These are phyloP conservation scores for Globisporangium parvum DNA, from an alignment of 352 stramenopile species.

Conservation along the genomic window DNA sequence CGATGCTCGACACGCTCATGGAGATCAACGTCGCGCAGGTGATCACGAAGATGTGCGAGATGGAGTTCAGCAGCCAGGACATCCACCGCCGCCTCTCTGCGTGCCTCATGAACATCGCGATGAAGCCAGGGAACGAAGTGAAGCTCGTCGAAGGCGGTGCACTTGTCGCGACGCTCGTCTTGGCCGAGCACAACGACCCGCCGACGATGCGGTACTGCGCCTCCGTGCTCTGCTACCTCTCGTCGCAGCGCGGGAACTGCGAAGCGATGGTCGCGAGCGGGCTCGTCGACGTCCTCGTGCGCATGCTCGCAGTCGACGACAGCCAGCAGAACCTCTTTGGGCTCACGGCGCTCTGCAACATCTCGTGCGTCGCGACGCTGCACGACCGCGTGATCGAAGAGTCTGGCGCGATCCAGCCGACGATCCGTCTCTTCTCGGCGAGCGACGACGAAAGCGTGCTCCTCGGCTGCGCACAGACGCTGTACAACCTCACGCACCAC, in stretches of 20 bases:
- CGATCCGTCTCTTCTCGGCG: constrained; percentile 42
- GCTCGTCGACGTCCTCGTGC: constrained; percentile 61
- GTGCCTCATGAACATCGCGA: constrained; percentile 72
- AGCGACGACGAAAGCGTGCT: constrained; percentile 43
- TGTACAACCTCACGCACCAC: constrained; percentile 72
- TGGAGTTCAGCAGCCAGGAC: constrained; percentile 78
- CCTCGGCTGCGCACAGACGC: constrained; percentile 52
- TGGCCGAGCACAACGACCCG: constrained; percentile 67
- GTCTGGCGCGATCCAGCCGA: constrained; percentile 34
- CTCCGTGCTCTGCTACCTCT: constrained; percentile 68
- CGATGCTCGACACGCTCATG: constrained; percentile 72
- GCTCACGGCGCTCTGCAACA: constrained; percentile 76
- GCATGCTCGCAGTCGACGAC: constrained; percentile 41
- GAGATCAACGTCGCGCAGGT: constrained; percentile 83
- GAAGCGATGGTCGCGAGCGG: constrained; percentile 65
- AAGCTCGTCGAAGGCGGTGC: constrained; percentile 70
- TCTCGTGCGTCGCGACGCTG: constrained; percentile 48
- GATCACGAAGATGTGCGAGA: constrained; percentile 82
- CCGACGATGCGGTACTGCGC: constrained; percentile 66
- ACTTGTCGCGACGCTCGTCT: constrained; percentile 55
- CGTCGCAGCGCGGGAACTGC: constrained; percentile 57
- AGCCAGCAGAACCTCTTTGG: constrained; percentile 66
- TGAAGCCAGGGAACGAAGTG: constrained; percentile 36
- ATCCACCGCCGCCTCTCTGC: constrained; percentile 66
- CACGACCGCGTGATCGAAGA: constrained; percentile 69